Percentiles rank a stretch among this genome's conserved stretches.
phyloP scores from a whole-genome alignment of 805 yeast species.

The Cyberlindnera saturnus region DNA sequence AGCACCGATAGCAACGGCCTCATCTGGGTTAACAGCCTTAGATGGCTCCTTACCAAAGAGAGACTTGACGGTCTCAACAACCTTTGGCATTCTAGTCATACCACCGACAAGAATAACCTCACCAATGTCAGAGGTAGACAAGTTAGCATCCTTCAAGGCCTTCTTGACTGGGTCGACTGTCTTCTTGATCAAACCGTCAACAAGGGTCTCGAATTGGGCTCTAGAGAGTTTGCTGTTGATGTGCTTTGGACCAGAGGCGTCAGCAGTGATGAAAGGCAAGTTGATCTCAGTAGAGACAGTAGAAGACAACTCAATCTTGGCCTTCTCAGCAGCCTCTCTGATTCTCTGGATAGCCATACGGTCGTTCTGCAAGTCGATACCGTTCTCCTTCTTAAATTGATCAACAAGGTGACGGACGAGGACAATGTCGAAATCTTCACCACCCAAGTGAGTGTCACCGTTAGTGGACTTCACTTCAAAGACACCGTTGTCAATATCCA shows the following conservation, averaged over 20 bases:
- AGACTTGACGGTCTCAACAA: constrained; percentile 55
- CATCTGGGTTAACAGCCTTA: constrained; percentile 78
- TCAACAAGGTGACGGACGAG: constrained; percentile 52
- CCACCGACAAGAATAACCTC: constrained; percentile 82
- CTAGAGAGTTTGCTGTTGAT: constrained; percentile 56
- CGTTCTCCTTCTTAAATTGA: constrained; percentile 45
- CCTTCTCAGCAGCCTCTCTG: constrained; percentile 65
- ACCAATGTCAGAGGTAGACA: constrained; percentile 61
- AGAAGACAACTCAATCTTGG: constrained; percentile 71
- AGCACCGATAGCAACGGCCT: constrained; percentile 86
- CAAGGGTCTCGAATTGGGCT: constrained; percentile 62
- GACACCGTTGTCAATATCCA: constrained; percentile 75
- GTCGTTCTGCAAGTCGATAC: constrained; percentile 24
- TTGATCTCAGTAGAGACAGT: constrained; percentile 56
- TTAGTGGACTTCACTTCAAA: constrained; percentile 79
- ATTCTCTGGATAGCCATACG: constrained; percentile 62
- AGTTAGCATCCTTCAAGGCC: constrained; percentile 69
- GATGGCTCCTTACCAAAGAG: constrained; percentile 64
- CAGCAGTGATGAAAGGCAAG: constrained; percentile 60
- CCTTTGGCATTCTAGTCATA: constrained; percentile 86
- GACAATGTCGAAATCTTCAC: constrained; percentile 76
- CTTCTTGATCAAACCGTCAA: constrained; percentile 57
- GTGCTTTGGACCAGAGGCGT: constrained; percentile 48
- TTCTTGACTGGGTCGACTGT: constrained; percentile 72
- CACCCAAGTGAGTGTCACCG: constrained; percentile 82